Conservation (phyloP, 768 basidiomycete species). For the Rossbeevera mucosa region DNA sequence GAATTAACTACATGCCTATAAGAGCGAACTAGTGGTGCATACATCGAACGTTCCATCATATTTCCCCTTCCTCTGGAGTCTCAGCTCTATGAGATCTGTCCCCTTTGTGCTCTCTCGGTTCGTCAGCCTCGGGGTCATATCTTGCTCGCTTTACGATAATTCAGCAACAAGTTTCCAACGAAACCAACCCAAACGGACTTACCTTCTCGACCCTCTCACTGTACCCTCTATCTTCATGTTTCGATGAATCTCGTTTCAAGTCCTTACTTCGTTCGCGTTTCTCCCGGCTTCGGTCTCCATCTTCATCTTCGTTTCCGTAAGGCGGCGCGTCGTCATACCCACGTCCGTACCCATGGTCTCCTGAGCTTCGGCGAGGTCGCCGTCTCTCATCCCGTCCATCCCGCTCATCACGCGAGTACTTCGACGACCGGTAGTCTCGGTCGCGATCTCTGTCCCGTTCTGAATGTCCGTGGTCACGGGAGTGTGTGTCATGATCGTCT, state of each 20-base stretch:
- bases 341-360: constrained; percentile 37
- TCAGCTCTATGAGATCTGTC: constrained; percentile 50
- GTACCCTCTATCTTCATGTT: constrained; percentile 43
- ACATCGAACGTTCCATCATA: constrained; percentile 38
- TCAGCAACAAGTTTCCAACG: constrained; percentile 4
- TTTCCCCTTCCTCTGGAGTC: constrained; percentile 87
- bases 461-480: constrained; percentile 32
- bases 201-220: constrained; percentile 69
- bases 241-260: constrained; percentile 31
- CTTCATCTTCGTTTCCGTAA: constrained; percentile 39
- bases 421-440: constrained; percentile 40
- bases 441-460: constrained; percentile 37
- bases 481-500: constrained; percentile 32
- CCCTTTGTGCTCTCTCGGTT: constrained; percentile 40
- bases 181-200: constrained; percentile 10
- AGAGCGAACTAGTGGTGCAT: constrained; percentile 1
- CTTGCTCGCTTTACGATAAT: constrained; percentile 44
- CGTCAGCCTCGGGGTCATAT: constrained; percentile 45
- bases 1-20: constrained; percentile 3
- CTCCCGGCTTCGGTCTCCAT: constrained; percentile 25
- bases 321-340: constrained; percentile 49
- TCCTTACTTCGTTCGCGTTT: constrained; percentile 48
- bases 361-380: constrained; percentile 38
- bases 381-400: constrained; percentile 50
- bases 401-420: constrained; percentile 52